Base-by-base conservation (phyloP, 176 grass and related monocot species). In the Lolium rigidum region DNA sequence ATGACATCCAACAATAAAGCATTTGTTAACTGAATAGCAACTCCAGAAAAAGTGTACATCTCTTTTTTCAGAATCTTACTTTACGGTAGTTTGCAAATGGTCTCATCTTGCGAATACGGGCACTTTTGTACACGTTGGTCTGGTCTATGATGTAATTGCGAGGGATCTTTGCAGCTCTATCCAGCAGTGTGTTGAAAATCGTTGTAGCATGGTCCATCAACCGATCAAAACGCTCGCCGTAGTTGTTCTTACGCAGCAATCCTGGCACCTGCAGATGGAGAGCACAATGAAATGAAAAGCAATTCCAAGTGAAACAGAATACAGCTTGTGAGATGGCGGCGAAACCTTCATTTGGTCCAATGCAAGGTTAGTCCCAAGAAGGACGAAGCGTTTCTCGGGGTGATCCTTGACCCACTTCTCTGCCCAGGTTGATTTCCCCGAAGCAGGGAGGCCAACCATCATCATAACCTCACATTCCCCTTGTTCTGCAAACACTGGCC, bases 261-360 rank as follows among this genome's bases (percentile, higher is more conserved):
- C 90, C 88, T 62, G 90, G 90, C 70, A 95, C 90, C 85, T 95
- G 79, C 55, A 73, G 41, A 43, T 43, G 7, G 81, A 44, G 39
- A 88, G 18, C 10, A 83, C 17, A 3, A 82, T 9, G 85, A 83
- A 79, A 35, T 51, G 11, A 76, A 79, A 56, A 84, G 11, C 54
- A 50, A n/a, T 18, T 76, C 6, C 52, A 70, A 22, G 14, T 0
- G 22, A 74, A 43, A 62, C 10, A 82, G 3, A 7, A 43, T 51
- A 65, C 12, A 38, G 35, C 3, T 70, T 67, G 62, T 11, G 24
- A 46, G 70, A 35, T 9, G 15, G 1, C 7, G 41, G 68, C 17
- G 18, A 46, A 62, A 90, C 93, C 90, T 95, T 95, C 93, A 92
- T 95, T 88, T 95, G 90, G 24, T 92, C 93, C 90, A 95, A 84